phyloP scores from a whole-genome alignment of 306 rosid genomes.

The Purshia tridentata region DNA sequence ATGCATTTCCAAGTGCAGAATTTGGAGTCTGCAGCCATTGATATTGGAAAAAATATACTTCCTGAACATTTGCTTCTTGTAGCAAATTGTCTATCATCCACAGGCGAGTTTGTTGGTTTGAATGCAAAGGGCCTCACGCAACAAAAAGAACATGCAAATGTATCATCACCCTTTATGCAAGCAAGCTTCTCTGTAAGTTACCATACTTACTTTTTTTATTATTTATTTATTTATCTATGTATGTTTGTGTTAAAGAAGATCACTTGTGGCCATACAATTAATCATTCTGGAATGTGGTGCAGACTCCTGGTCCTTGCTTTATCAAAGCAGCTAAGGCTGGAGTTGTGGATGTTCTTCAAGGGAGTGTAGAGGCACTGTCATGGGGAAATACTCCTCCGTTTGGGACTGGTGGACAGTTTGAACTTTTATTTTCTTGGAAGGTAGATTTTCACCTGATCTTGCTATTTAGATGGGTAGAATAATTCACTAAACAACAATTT shows the following conservation, averaged over 20 bases:
- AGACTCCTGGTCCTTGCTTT: slow-evolving; percentile 81
- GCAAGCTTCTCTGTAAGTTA: slow-evolving; percentile 92
- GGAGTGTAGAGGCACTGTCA: slow-evolving; percentile 73
- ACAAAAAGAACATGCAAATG: slow-evolving; percentile 64
- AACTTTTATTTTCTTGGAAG: slow-evolving; percentile 59
- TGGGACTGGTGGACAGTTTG: slow-evolving; percentile 83
- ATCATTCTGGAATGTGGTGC: slow-evolving; percentile 42
- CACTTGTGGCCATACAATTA: slow-evolving; percentile 15
- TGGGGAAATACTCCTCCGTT: slow-evolving; percentile 80
- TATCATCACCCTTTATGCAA: slow-evolving; percentile 81
- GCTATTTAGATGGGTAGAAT: not conserved
- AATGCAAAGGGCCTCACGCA: slow-evolving; percentile 71
- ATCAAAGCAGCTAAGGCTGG: slow-evolving; percentile 90
- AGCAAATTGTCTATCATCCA: slow-evolving; percentile 67
- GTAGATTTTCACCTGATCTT: slow-evolving; percentile 33
- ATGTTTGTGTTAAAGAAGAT: slow-evolving; percentile 1
- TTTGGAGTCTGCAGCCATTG: slow-evolving; percentile 67
- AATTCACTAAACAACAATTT: not conserved
- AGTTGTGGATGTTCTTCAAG: slow-evolving; percentile 59
- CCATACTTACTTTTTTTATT: slow-evolving; percentile 22
- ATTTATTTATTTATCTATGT: slow-evolving; percentile 13
- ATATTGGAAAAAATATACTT: slow-evolving; percentile 75
- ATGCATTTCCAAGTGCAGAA: slow-evolving; percentile 48
- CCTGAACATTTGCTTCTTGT: slow-evolving; percentile 73
- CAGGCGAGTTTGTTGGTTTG: slow-evolving; percentile 88